Evolutionary conservation across 306 rosid genomes (phyloP).

Genomic region (Dalbergia oliveri): DNA sequence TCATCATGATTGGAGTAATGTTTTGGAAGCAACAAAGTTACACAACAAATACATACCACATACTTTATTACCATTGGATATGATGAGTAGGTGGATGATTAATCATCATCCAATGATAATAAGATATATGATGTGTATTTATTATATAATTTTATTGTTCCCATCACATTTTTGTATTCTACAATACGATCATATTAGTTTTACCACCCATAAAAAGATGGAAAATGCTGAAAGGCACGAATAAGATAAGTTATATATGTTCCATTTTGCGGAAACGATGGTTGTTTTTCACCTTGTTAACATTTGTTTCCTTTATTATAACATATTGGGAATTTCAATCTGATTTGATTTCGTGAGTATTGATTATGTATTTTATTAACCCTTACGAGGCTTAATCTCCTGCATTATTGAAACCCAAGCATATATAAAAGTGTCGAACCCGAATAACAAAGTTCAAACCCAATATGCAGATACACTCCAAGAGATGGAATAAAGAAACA

Average conservation of each 20-base stretch:
- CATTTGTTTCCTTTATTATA: background rate
- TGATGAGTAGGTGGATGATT: too few species aligned
- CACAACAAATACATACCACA: too few species aligned
- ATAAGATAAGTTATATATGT: background rate
- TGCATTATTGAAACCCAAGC: conserved; percentile 6
- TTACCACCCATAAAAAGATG: background rate
- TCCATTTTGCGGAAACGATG: background rate
- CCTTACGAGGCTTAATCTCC: background rate
- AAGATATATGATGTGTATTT: too few species aligned
- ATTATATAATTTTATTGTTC: too few species aligned
- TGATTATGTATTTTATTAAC: background rate
- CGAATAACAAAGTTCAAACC: background rate
- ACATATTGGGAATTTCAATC: background rate
- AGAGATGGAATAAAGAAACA: conserved; percentile 23
- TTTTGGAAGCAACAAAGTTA: too few species aligned
- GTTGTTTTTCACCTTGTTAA: background rate
- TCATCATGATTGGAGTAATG: too few species aligned
- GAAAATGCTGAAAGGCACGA: too few species aligned
- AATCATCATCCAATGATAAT: too few species aligned
- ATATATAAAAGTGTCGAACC: background rate
- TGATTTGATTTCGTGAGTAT: background rate
- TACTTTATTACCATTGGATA: too few species aligned
- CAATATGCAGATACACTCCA: background rate
- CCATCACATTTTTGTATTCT: too few species aligned
- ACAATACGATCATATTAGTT: background rate